A percentile compares a stretch with the other conserved stretches of the same genome.
These are phyloP conservation scores for Zangia roseola DNA, from an alignment of 768 basidiomycete species.

Conservation along the genomic window DNA sequence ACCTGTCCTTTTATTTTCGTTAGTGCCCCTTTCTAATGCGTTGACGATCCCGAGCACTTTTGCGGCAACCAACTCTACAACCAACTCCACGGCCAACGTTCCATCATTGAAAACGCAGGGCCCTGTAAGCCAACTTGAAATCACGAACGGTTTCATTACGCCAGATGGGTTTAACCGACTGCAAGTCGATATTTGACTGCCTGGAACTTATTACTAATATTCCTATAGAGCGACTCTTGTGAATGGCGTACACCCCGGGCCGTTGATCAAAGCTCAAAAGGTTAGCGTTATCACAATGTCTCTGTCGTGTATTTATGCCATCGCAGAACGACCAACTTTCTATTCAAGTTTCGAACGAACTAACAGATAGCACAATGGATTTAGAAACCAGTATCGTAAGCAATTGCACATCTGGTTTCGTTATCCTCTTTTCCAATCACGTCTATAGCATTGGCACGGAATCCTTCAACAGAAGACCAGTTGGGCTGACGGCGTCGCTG, in stretches of 20 bases:
- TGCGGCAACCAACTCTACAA: no score
- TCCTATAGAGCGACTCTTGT: slow-evolving; percentile 36
- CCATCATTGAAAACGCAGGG: no score
- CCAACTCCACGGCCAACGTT: no score
- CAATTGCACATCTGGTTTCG: slow-evolving; percentile 11
- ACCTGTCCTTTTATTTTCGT: no score
- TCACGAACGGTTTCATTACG: slow-evolving; percentile 38
- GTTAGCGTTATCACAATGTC: background rate
- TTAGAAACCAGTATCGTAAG: slow-evolving; percentile 40
- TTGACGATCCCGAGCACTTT: no score
- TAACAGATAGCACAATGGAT: slow-evolving; percentile 47
- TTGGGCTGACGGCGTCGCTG: slow-evolving; percentile 30
- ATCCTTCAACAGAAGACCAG: slow-evolving; percentile 21
- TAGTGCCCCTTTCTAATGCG: no score
- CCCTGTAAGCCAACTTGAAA: slow-evolving; percentile 23
- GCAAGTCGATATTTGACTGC: slow-evolving; percentile 13
- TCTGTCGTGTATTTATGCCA: no score
- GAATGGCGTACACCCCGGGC: slow-evolving; percentile 42
- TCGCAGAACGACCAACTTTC: slow-evolving; percentile 27
- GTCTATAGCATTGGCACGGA: slow-evolving; percentile 25
- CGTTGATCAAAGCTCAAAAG: slow-evolving; percentile 42
- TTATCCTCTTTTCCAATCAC: no score
- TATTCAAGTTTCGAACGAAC: slow-evolving; percentile 42
- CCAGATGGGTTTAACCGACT: slow-evolving; percentile 45
- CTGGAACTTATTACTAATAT: background rate